Evolutionary conservation across 768 basidiomycete species (phyloP).

Genomic region (Hortiboletus flavorubellus): DNA sequence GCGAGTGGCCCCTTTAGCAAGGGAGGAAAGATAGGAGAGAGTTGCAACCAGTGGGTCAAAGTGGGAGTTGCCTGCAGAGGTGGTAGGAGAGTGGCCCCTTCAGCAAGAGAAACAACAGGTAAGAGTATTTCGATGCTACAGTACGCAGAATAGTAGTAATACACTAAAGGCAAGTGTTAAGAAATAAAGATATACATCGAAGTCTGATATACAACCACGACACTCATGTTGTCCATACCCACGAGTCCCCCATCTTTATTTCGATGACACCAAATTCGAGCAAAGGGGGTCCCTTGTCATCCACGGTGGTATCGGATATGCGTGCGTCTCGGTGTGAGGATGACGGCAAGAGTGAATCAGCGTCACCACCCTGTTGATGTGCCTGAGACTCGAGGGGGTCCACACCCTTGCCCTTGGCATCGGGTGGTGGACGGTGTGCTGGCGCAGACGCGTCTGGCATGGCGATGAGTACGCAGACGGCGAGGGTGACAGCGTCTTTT

Average conservation of each 20-base stretch:
- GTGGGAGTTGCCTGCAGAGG: too few relatives aligned
- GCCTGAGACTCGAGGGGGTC: background rate
- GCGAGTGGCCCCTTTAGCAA: too few relatives aligned
- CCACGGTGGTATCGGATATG: background rate
- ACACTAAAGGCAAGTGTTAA: background rate
- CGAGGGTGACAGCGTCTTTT: slow-evolving; percentile 1
- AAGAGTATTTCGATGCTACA: background rate
- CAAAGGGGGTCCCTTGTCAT: background rate
- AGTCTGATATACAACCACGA: background rate
- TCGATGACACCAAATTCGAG: slow-evolving; percentile 21
- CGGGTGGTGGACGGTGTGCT: background rate
- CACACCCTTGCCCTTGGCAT: slow-evolving; percentile 20
- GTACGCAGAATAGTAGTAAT: background rate
- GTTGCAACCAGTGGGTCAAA: too few relatives aligned
- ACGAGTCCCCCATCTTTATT: background rate
- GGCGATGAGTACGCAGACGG: slow-evolving; percentile 20
- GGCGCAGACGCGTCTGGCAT: slow-evolving; percentile 20
- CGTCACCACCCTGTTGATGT: background rate
- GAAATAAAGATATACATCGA: slow-evolving; percentile 1
- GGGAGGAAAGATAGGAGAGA: too few relatives aligned
- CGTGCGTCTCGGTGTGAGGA: background rate
- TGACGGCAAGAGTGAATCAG: slow-evolving; percentile 3
- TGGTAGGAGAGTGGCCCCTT: too few relatives aligned
- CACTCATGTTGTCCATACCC: background rate
- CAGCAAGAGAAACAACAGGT: too few relatives aligned